A percentile compares a stretch with the other conserved stretches of the same genome.
Conservation (phyloP, 2,329 filamentous ascomycete genomes). For the Cryphonectria japonica region DNA sequence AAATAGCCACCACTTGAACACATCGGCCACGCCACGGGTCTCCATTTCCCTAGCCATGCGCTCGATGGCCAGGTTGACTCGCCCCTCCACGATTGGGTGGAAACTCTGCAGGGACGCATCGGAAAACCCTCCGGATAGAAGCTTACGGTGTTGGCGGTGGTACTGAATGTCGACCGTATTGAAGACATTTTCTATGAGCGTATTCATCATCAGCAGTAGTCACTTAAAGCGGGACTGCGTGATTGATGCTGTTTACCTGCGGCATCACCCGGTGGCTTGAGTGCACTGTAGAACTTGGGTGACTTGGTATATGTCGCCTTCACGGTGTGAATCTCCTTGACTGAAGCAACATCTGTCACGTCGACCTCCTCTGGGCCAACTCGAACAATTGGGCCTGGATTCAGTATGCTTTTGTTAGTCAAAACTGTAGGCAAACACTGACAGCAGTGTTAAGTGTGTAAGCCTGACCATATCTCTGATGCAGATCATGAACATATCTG, state of each 20-base stretch:
- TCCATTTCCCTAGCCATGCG: constrained; percentile 50
- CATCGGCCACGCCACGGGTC: constrained; percentile 43
- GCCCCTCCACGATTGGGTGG: constrained; percentile 41
- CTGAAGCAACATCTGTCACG: constrained; percentile 33
- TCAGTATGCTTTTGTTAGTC: not conserved
- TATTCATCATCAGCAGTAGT: not conserved
- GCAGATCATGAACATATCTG: constrained; percentile 33
- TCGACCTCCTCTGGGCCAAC: constrained; percentile 35
- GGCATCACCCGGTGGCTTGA: constrained; percentile 8
- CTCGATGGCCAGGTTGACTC: constrained; percentile 44
- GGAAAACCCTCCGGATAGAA: constrained; percentile 47
- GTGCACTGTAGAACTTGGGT: constrained; percentile 32
- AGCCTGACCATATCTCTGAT: constrained; percentile 33
- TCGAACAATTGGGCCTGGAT: constrained; percentile 35
- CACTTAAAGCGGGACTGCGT: not conserved
- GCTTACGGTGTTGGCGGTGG: constrained; percentile 45
- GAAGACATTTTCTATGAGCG: constrained; percentile 41
- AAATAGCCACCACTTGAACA: constrained; percentile 59
- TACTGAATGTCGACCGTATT: constrained; percentile 43
- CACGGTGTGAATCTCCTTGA: constrained; percentile 36
- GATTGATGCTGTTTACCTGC: not conserved
- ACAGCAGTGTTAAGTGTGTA: not conserved
- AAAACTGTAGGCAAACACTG: too few species aligned
- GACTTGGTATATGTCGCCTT: constrained; percentile 38
- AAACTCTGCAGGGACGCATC: constrained; percentile 41